Evolutionary conservation across 2,329 filamentous ascomycete species (phyloP).

Genomic region (Fusarium burgessii): DNA sequence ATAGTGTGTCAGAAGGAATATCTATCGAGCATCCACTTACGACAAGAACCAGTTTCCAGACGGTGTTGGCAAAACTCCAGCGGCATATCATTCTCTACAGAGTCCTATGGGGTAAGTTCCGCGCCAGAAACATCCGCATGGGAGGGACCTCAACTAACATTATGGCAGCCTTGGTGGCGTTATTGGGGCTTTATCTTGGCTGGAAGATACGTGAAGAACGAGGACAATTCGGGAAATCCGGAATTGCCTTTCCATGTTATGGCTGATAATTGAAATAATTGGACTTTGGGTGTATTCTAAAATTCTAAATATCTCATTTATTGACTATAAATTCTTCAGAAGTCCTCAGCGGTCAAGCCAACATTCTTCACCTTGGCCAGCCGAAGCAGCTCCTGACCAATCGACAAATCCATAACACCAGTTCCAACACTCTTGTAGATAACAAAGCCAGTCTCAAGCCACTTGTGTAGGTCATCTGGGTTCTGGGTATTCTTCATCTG

Average conservation of each 20-base stretch:
- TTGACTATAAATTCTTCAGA: constrained; percentile 2
- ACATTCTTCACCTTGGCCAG: constrained; percentile 67
- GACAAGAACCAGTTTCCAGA: neutral
- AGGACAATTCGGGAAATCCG: neutral
- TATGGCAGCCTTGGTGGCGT: neutral
- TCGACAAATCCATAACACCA: constrained; percentile 75
- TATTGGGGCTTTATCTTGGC: neutral
- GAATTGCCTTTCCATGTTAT: neutral
- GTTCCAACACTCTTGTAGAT: constrained; percentile 78
- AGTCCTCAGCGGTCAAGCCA: constrained; percentile 53
- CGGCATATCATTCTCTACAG: neutral
- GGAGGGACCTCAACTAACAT: neutral
- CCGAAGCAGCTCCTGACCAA: constrained; percentile 68
- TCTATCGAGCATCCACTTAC: neutral
- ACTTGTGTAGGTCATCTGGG: constrained; percentile 60
- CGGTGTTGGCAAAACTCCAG: rapidly evolving
- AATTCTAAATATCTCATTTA: too few species aligned
- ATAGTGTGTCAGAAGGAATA: neutral
- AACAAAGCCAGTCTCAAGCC: constrained; percentile 72
- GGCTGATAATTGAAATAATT: neutral
- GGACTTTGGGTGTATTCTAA: too few species aligned
- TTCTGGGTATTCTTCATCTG: constrained; percentile 22
- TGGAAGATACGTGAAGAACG: neutral
- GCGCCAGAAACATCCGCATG: neutral
- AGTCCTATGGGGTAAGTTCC: neutral